Conservation (phyloP, 257 asterid genomes). For the Striga asiatica region DNA sequence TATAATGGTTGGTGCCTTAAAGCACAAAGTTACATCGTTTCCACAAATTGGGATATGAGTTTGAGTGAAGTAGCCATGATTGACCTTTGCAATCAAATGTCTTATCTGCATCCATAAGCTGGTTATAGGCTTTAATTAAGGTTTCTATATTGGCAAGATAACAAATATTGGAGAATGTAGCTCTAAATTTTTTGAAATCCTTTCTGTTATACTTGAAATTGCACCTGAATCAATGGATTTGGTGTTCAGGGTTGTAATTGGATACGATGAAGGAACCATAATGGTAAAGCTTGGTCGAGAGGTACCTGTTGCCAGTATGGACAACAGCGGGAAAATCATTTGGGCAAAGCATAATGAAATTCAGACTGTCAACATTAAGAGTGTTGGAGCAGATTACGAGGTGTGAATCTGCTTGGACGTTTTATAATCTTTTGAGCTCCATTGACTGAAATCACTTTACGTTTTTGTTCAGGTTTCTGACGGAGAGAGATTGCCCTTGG, state of each 20-base stretch:
- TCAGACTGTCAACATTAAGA: constrained; percentile 91
- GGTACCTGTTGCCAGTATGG: constrained; percentile 97
- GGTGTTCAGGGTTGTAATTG: constrained; percentile 72
- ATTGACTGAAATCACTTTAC: constrained; percentile 10
- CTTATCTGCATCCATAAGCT: constrained; percentile 8
- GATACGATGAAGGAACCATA: constrained; percentile 96
- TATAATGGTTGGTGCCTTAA: background rate
- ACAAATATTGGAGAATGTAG: constrained; percentile 7
- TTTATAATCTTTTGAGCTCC: background rate
- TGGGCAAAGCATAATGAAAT: constrained; percentile 99
- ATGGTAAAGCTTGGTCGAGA: constrained; percentile 98
- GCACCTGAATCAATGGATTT: constrained; percentile 13
- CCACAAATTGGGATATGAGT: background rate
- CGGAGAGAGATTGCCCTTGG: constrained; percentile 93
- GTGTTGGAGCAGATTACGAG: constrained; percentile 86
- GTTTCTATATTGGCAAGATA: constrained; percentile 10
- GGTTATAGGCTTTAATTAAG: constrained; percentile 3
- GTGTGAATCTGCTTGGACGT: constrained; percentile 22
- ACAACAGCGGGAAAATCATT: constrained; percentile 84
- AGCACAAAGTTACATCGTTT: constrained; percentile 4
- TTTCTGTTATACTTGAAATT: constrained; percentile 2
- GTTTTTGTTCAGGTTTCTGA: constrained; percentile 56
- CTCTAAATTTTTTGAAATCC: too few species aligned
- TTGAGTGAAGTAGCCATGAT: background rate
- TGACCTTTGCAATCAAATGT: constrained; percentile 1